These are phyloP conservation scores for Turritis glabra DNA, from an alignment of 345 rosid genomes.

Conservation along the genomic window DNA sequence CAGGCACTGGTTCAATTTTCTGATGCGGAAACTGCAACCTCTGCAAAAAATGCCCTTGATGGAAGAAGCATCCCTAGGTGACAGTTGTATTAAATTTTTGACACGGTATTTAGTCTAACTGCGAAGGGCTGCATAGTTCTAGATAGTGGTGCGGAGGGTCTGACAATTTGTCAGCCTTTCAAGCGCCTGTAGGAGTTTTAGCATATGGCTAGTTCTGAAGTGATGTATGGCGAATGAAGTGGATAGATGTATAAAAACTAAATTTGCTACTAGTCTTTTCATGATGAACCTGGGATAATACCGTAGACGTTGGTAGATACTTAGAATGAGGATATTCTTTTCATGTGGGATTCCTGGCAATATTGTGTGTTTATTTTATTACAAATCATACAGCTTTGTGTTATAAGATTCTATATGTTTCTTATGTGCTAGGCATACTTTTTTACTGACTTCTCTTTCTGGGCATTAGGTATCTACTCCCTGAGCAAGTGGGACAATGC, in stretches of 20 bases:
- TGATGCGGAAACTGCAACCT: conserved; percentile 84
- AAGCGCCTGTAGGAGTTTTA: conserved; percentile 1
- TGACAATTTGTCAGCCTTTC: conserved; percentile 21
- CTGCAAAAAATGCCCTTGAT: conserved; percentile 84
- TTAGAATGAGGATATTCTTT: neutral
- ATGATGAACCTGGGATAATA: neutral
- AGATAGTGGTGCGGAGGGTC: conserved; percentile 26
- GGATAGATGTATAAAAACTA: neutral
- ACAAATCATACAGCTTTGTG: neutral
- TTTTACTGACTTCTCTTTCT: conserved; percentile 29
- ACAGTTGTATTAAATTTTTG: conserved; percentile 63
- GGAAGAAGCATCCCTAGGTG: conserved; percentile 99
- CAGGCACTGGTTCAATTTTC: conserved; percentile 99
- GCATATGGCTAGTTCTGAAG: neutral
- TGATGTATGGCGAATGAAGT: neutral
- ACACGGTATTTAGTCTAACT: conserved; percentile 63
- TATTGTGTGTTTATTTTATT: neutral
- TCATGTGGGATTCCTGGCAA: neutral
- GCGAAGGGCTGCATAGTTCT: conserved; percentile 39
- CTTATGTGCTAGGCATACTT: conserved; percentile 6
- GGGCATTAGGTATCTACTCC: conserved; percentile 76
- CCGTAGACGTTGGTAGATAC: neutral
- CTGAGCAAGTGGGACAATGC: conserved; percentile 71
- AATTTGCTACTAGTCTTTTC: neutral
- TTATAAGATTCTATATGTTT: neutral